A percentile compares a stretch with the other conserved stretches of the same genome.
These are phyloP conservation scores for Fistulinella prunicolor DNA, from an alignment of 768 basidiomycete species.

Conservation along the genomic window DNA sequence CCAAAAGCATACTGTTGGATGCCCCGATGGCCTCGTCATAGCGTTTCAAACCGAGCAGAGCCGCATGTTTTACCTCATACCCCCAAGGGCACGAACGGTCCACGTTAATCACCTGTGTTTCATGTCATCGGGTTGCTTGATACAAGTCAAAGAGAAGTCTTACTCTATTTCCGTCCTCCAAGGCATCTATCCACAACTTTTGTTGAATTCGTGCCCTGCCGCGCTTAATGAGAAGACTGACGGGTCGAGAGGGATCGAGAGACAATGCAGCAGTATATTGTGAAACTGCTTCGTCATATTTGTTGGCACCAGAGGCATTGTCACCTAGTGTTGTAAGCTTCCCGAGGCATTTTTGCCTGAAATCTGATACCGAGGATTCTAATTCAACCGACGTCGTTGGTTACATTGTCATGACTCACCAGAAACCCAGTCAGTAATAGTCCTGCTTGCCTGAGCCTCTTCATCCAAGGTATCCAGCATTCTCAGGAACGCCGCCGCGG, in stretches of 20 bases:
- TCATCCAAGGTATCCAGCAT: too few species aligned
- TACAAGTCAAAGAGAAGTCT: neutral
- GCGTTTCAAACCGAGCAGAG: neutral
- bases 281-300: neutral
- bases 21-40: neutral
- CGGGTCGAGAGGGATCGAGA: neutral
- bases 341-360: too few species aligned
- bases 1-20: neutral
- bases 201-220: neutral
- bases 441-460: too few species aligned
- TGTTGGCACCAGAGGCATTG: too few species aligned
- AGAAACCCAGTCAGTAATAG: too few species aligned
- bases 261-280: neutral
- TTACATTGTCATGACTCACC: too few species aligned
- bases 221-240: constrained; percentile 5
- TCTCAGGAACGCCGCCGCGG: too few species aligned
- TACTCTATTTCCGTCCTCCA: constrained; percentile 4
- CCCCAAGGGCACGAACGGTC: neutral
- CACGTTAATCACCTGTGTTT: neutral
- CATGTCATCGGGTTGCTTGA: neutral
- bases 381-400: too few species aligned
- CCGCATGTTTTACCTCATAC: neutral
- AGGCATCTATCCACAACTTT: constrained; percentile 1
- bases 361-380: too few species aligned
- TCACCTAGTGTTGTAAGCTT: too few species aligned